phyloP scores from a whole-genome alignment of 2,329 filamentous ascomycete genomes.

The Neonectria hederae region DNA sequence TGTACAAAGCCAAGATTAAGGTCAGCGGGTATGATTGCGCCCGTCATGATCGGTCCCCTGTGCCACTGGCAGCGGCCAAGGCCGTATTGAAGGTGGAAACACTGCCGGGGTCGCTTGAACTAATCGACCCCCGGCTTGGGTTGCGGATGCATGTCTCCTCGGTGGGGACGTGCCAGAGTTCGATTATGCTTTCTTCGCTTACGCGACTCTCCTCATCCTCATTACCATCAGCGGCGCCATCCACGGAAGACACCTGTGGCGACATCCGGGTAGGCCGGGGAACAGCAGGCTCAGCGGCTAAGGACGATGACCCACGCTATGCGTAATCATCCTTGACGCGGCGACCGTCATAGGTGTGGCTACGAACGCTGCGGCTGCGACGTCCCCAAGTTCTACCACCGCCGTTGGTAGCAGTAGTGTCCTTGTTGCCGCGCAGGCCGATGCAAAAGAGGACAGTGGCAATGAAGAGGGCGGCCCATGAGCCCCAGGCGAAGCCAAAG shows the following conservation, averaged over 20 bases:
- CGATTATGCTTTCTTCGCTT: background rate
- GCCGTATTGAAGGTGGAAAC: background rate
- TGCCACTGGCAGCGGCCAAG: background rate
- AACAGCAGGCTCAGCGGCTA: constrained; percentile 1
- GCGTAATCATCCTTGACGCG: constrained; percentile 78
- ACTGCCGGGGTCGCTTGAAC: background rate
- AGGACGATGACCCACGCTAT: constrained; percentile 46
- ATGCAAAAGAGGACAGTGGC: constrained; percentile 74
- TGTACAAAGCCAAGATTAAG: constrained; percentile 18
- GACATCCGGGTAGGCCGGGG: background rate
- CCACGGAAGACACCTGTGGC: background rate
- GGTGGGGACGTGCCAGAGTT: background rate
- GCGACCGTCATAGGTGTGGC: constrained; percentile 56
- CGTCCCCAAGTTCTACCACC: constrained; percentile 46
- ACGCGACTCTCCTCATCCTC: background rate
- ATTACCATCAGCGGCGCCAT: background rate
- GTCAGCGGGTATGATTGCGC: background rate
- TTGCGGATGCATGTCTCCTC: background rate
- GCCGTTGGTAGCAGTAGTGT: constrained; percentile 37
- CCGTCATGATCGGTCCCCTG: constrained; percentile 2
- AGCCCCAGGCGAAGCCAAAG: constrained; percentile 81
- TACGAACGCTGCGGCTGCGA: constrained; percentile 48
- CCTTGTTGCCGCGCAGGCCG: constrained; percentile 63
- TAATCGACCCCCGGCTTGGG: background rate
- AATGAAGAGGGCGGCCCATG: constrained; percentile 72